A percentile compares a stretch with the other conserved stretches of the same genome.
These are phyloP conservation scores for Suillus cothurnatus DNA, from an alignment of 768 basidiomycete species.

Conservation along the genomic window DNA sequence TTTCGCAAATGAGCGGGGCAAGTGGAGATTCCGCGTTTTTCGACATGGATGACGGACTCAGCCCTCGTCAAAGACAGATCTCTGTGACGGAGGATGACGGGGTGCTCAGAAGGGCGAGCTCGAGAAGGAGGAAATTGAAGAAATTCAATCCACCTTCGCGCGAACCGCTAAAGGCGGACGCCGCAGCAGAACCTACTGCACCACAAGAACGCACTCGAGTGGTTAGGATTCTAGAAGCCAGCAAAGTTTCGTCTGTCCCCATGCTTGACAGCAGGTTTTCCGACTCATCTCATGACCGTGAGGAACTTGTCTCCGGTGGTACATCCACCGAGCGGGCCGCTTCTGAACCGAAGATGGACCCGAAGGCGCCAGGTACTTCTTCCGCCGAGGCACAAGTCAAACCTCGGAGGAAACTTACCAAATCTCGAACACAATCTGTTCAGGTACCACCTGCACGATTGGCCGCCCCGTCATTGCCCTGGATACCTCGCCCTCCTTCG, in stretches of 20 bases:
- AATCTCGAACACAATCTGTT: constrained; percentile 3
- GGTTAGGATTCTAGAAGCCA: constrained; percentile 3
- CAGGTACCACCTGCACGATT: constrained; percentile 1
- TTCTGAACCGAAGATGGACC: background rate
- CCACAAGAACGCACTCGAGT: constrained; percentile 5
- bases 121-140: background rate
- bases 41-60: constrained; percentile 9
- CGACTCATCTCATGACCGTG: background rate
- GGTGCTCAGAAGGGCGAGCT: constrained; percentile 5
- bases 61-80: background rate
- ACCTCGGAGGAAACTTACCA: constrained; percentile 7
- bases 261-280: constrained; percentile 1
- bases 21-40: constrained; percentile 32
- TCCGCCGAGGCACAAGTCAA: background rate
- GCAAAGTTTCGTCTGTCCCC: background rate
- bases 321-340: background rate
- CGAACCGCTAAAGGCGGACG: background rate
- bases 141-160: background rate
- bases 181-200: constrained; percentile 1
- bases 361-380: background rate
- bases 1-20: constrained; percentile 25
- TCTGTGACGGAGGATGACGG: constrained; percentile 7
- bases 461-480: background rate
- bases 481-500: constrained; percentile 4
- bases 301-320: background rate